Base-by-base conservation (phyloP, 805 yeast species). In the Blastobotrys attinorum region DNA sequence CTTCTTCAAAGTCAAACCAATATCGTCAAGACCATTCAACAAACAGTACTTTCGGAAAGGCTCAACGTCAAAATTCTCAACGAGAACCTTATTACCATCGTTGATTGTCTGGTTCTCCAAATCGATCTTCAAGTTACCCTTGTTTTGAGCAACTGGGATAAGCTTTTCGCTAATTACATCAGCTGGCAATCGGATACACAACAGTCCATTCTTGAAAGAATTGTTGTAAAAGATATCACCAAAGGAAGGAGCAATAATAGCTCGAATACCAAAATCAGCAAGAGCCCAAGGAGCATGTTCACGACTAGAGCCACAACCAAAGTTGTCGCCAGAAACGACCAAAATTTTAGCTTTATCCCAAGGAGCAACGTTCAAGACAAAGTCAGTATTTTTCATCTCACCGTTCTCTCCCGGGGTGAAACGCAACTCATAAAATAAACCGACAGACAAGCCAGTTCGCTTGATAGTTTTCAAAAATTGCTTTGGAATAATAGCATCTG, bases 251-350 rank as follows among this genome's bases (percentile, higher is more conserved):
- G 97, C 97, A 64, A 92, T 89, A 60, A 92, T 84, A 51, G 90
- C 82, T 65, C 84, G 82, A 65, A 92, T 88, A 66, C 98, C 98
- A 59, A 92, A 92, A 68, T 92, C 98, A 59, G 88, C 89, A 54
- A 92, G 75, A 2, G 98, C 97, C 98, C 98, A 92, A 46, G 98
- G 97, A 27, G 98, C 98, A 60, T 92, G 98, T 67, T 92, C 98
- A 76, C 98, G 86, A 1, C 97, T 89, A 33, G 97, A 89, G 59
- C 98, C 98, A 72, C 98, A 92, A 54, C 98, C 98, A 62, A 92
- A 92, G 73, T 92, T 92, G 62, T 86, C 95, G 64, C 98, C 98
- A 35, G 94, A 79, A 47, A 88, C 95, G 54, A 90, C 82, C 53
- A 92, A 71, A 54, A 90, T 81, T 65, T 83, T 80, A 17, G 97